phyloP scores from a whole-genome alignment of 1,139 yeast species.

The Dujonia santamariae region DNA sequence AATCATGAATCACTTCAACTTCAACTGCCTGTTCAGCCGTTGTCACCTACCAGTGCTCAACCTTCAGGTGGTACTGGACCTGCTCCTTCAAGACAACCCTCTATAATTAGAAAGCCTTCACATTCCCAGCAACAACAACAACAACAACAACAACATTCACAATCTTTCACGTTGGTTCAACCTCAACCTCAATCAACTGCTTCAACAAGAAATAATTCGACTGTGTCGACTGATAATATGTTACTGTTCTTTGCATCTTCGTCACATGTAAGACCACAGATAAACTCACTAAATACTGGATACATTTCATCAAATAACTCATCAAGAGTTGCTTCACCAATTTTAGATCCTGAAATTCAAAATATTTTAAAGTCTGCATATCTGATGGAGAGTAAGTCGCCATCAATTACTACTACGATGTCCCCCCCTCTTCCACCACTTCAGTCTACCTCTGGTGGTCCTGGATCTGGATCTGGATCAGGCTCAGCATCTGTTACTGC shows the following conservation, averaged over 20 bases:
- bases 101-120: background rate
- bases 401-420: slow-evolving; percentile 8
- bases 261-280: background rate
- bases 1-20: background rate
- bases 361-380: slow-evolving; percentile 4
- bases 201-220: slow-evolving; percentile 5
- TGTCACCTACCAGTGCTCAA: background rate
- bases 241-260: slow-evolving; percentile 8
- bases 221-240: slow-evolving; percentile 3
- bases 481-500: background rate
- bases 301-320: slow-evolving; percentile 8
- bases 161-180: background rate
- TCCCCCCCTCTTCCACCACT: slow-evolving; percentile 10
- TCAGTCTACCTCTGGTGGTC: background rate
- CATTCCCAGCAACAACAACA: background rate
- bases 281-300: slow-evolving; percentile 1
- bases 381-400: slow-evolving; percentile 4
- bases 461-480: background rate
- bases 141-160: background rate
- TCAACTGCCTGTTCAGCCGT: background rate
- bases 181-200: slow-evolving; percentile 1
- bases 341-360: slow-evolving; percentile 8
- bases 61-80: background rate
- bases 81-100: slow-evolving; percentile 2
- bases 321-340: slow-evolving; percentile 14